Base-by-base conservation (phyloP, 1,284 basidiomycete genomes). In the Heterobasidion occidentale region DNA sequence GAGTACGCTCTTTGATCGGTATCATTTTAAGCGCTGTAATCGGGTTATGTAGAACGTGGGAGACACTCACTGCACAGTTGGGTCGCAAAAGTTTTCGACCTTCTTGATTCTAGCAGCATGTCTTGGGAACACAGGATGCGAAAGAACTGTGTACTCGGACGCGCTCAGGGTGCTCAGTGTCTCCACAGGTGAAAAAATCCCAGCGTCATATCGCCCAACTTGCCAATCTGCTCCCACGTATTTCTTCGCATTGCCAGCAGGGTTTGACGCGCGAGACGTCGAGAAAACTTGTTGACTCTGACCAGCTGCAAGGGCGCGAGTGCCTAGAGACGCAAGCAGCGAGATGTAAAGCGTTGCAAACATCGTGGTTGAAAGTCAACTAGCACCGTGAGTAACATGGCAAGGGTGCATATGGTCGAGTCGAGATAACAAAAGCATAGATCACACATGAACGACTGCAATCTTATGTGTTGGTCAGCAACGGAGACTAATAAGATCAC, bases 91-190 rank as follows among this genome's bases (percentile, higher is more conserved):
- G 49, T 60, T 6, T 4, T 27, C 20, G 7, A 54, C 48, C 53
- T 59, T 56, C 55, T 62, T 64, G 54, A 64, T 60, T 36, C 62
- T 49, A 12, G 51, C 57, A 50, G 56, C 58, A 49, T 61, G 47
- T 7, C 42, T 50, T 2, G 60, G 58, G 19, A 62, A 62, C 9
- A 51, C 19, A 15, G 61, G 60, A 45, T 64, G 62, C 19, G 20
- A 34, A 36, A 64, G 34, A 9, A 49, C 56, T 9, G 61, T 62
- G 57, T 57, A 64, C 44, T 58, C 42, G 15, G 46, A 50, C 15
- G 52, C 15, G 9, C 48, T 17, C 7, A 61, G 20, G 9, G 56
- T 52, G 49, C 57, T 58, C 27, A 61, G 51, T n/a, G 53, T 46
- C 20, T 58, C 58, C 3, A 59, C 54, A 17, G 60, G 58, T 46